These are phyloP conservation scores for Termitomyces sp. DNA, from an alignment of 1,284 basidiomycete genomes.

Conservation along the genomic window DNA sequence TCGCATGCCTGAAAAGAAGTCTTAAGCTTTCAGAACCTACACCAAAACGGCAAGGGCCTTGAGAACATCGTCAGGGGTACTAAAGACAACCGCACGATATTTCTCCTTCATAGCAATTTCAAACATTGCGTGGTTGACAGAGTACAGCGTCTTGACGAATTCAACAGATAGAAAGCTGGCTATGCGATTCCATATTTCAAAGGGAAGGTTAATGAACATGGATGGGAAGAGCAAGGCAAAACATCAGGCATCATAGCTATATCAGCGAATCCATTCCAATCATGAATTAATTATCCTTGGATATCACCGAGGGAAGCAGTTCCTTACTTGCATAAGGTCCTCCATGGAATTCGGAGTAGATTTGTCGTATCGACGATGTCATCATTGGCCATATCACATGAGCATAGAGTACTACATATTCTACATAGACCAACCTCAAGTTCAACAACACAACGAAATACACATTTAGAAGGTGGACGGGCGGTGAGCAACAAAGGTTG, in stretches of 20 bases:
- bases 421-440: conserved; percentile 8
- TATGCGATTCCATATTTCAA: conserved; percentile 21
- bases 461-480: conserved; percentile 59
- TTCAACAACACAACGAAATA: not conserved
- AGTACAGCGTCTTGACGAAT: conserved; percentile 15
- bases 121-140: conserved; percentile 20
- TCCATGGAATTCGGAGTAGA: not conserved
- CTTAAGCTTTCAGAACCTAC: not conserved
- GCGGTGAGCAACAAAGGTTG: conserved; percentile 70
- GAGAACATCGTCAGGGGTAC: conserved; percentile 1
- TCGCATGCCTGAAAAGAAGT: not conserved
- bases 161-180: conserved; percentile 16
- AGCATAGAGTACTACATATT: conserved; percentile 17
- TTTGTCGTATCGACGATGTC: conserved; percentile 2
- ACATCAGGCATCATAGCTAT: not conserved
- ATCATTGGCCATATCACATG: conserved; percentile 15
- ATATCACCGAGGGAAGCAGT: not conserved
- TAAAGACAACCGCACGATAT: conserved; percentile 11
- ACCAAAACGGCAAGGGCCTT: not conserved
- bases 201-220: conserved; percentile 14
- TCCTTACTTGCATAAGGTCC: not conserved
- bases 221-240: not conserved
- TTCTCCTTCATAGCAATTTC: conserved; percentile 20
- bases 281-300: not conserved
- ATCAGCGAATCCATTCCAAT: not conserved